Base-by-base conservation (phyloP, 495 filamentous ascomycete species). In the Lindgomyces ingoldianus region DNA sequence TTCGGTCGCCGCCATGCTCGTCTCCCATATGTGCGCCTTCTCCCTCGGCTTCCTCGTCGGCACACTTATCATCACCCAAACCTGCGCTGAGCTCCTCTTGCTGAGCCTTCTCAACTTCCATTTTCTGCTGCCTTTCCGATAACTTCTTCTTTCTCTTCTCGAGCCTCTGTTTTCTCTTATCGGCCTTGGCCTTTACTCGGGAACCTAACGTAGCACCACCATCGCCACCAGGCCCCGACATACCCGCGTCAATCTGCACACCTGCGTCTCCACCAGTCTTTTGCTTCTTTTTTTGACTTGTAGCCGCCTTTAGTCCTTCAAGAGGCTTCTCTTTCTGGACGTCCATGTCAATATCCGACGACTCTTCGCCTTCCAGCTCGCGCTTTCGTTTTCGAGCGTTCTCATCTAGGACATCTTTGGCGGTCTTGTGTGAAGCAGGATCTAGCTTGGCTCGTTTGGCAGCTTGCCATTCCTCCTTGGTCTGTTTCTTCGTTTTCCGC, bases 381-480 rank as follows among this genome's bases (percentile, higher is more conserved):
- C 73, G 69, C 60, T 78, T 75, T 44, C 74, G 65, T 58, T 77
- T 79, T 29, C 54, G 66, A 19, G 72, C 74, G 22, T 77, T 71
- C 55, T 77, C 76, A 64, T 74, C 65, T 68, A 75, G 71, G 44
- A 95, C 83, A 69, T 96, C 91, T 74, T 93, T 86, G 58, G 93
- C 90, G 27, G 73, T 75, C 69, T 75, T 76, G 47, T 75, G 67
- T n/a, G 70, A 70, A 8, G 61, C 70, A 0, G 92, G 91, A 58
- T 96, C 89, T 14, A 96, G 83, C 76, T 95, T 96, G 41, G 90
- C 91, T 55, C 70, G 71, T 57, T 76, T 74, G 81, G 74, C 73
- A 59, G 69, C 67, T 50, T 65, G 59, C 54, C 52, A 51, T 63
- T 71, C 46, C 42, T 75, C 70, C 63, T 71, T 71, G 42, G 76